Evolutionary conservation across 805 yeast genomes (phyloP).

Genomic region (Wickerhamia fluorescens): DNA sequence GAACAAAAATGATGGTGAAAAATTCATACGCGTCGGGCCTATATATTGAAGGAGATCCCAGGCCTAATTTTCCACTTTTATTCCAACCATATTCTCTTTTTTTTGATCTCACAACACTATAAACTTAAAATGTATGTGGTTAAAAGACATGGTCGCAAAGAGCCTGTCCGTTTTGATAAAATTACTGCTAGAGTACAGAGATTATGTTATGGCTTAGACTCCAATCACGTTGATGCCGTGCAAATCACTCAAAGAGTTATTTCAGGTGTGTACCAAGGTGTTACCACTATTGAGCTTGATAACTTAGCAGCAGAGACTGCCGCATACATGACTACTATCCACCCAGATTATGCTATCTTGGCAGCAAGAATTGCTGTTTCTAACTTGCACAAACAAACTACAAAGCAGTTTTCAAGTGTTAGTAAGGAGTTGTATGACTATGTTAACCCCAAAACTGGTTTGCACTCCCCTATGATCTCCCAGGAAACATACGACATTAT

Average conservation of each 20-base stretch:
- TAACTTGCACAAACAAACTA: conserved; percentile 90
- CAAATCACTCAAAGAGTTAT: conserved; percentile 94
- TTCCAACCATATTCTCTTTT: background rate
- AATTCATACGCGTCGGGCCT: too few relatives aligned
- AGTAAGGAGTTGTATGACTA: conserved; percentile 66
- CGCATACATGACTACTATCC: conserved; percentile 94
- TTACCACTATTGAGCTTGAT: conserved; percentile 74
- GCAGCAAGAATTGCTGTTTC: conserved; percentile 96
- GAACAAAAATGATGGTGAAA: too few relatives aligned
- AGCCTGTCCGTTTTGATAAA: conserved; percentile 91
- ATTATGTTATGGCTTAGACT: conserved; percentile 88
- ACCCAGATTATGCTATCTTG: conserved; percentile 93
- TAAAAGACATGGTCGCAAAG: conserved; percentile 91
- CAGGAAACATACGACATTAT: conserved; percentile 35
- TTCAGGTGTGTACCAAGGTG: conserved; percentile 96
- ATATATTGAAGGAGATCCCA: too few relatives aligned
- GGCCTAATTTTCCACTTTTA: conserved; percentile 1
- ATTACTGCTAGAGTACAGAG: conserved; percentile 90
- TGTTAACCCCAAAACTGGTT: conserved; percentile 71
- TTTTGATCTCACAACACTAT: background rate
- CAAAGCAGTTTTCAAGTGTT: conserved; percentile 76
- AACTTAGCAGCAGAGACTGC: conserved; percentile 89
- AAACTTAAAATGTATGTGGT: conserved; percentile 59
- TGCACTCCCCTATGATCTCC: conserved; percentile 42
- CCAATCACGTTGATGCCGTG: conserved; percentile 88